Evolutionary conservation across 306 rosid genomes (phyloP), one percentile per base, ranked within the genome.

Genomic region (Gleditsia sinensis): DNA sequence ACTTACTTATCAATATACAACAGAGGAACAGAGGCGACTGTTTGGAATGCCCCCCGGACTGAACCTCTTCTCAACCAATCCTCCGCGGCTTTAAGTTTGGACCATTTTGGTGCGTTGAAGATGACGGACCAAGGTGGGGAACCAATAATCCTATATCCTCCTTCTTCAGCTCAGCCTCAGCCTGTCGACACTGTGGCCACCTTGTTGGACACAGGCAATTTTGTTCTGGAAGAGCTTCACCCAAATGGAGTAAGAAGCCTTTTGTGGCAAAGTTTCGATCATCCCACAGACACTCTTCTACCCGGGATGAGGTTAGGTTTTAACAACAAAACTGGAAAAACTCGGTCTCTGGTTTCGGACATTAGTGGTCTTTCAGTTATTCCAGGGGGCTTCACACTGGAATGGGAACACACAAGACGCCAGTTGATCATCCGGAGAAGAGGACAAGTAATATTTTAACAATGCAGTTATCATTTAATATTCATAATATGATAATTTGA

Each of bases 221-320:
- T 75, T 21, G 27, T 66, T 2, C 67, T 75, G 11, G 34, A 28
- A 28, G 65, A 65, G 30, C 28, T 7, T 6, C 54, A 2, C 58
- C 70, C 40, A 3, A 37, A 66, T 6, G 74, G 80, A 19, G 28
- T 68, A 17, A 54, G 3, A 2, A 55, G 0, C 13, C 19, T 65
- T 0, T 66, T 66, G 10, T 54, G 74, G 74, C 59, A 66, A 28
- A 65, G 80, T 63, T 63, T 50, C 33, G 72, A 74, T 25, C 11
- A 45, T 49, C 64, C 75, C 9, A 8, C 27, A 1, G 59, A 55
- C 8, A 10, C 33, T 8, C 28, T 78, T 36, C 5, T 51, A 0
- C 72, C 67, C 9, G 72, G 60, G 30, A 62, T 28, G 77, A 78
- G 16, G n/a, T 8, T 78, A 62, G 82, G 82, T 3, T n/a, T 78